phyloP scores from a whole-genome alignment of 2,329 filamentous ascomycete genomes.

The Paraphaeosphaeria minitans region DNA sequence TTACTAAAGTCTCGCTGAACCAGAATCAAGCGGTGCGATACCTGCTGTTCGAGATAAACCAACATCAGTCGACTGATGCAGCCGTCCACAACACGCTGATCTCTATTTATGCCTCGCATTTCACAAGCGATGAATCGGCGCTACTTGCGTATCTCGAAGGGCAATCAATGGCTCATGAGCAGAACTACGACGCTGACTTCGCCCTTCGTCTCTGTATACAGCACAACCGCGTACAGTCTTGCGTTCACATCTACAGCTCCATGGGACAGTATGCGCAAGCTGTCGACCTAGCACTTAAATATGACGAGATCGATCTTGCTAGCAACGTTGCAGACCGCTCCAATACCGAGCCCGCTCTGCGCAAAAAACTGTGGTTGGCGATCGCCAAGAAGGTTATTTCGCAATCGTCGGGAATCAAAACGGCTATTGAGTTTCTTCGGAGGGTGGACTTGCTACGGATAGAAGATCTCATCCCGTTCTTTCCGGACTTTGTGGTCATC shows the following conservation, averaged over 20 bases:
- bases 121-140: constrained; percentile 80
- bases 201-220: constrained; percentile 94
- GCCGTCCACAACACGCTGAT: constrained; percentile 97
- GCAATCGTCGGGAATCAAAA: constrained; percentile 80
- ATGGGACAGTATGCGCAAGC: constrained; percentile 96
- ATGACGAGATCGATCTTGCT: constrained; percentile 88
- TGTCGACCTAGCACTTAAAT: constrained; percentile 87
- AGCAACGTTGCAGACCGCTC: constrained; percentile 86
- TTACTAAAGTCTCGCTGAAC: constrained; percentile 67
- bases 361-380: constrained; percentile 94
- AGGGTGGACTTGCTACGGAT: constrained; percentile 91
- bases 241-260: constrained; percentile 94
- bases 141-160: constrained; percentile 88
- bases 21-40: constrained; percentile 92
- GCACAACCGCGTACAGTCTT: constrained; percentile 88
- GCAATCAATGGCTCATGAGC: constrained; percentile 75
- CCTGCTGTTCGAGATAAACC: constrained; percentile 89
- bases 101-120: constrained; percentile 89
- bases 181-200: constrained; percentile 92
- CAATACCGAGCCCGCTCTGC: constrained; percentile 75
- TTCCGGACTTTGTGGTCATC: constrained; percentile 97
- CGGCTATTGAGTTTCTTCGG: constrained; percentile 88
- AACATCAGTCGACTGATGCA: constrained; percentile 77
- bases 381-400: constrained; percentile 94
- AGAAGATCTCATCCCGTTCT: constrained; percentile 96